phyloP scores from a whole-genome alignment of 2,329 filamentous ascomycete species.

The Nothophaeocryptopus gaeumannii region DNA sequence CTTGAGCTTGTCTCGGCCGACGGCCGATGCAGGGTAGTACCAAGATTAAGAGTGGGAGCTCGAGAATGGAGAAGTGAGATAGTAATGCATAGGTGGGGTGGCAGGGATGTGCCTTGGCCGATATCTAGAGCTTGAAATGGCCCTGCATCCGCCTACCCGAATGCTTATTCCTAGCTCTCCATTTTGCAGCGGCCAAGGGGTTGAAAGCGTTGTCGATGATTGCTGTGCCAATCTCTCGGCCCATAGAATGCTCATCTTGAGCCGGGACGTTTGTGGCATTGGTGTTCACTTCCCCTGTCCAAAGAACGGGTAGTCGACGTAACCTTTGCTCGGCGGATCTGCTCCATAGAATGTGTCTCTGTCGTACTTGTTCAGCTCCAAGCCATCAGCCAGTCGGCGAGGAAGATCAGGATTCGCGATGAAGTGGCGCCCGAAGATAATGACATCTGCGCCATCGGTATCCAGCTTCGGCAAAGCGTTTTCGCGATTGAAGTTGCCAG shows the following conservation, averaged over 20 bases:
- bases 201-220: too few species aligned
- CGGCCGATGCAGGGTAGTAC: not conserved
- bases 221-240: too few species aligned
- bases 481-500: slow-evolving; percentile 41
- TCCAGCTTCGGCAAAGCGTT: slow-evolving; percentile 38
- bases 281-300: not conserved
- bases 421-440: slow-evolving; percentile 51
- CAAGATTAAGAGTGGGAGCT: not conserved
- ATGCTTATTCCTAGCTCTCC: too few species aligned
- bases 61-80: not conserved
- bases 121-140: too few species aligned
- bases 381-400: slow-evolving; percentile 43
- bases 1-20: not conserved
- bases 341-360: slow-evolving; percentile 47
- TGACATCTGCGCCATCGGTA: slow-evolving; percentile 41
- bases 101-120: too few species aligned
- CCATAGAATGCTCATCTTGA: too few species aligned
- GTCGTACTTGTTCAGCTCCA: slow-evolving; percentile 46
- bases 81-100: too few species aligned
- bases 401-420: slow-evolving; percentile 50
- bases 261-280: not conserved
- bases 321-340: slow-evolving; percentile 37
- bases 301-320: slow-evolving; percentile 45
- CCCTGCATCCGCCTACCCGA: too few species aligned
- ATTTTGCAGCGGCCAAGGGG: too few species aligned